Conservation (phyloP, 192 early-diverging fungal genomes). For the Lobosporangium transversale region DNA sequence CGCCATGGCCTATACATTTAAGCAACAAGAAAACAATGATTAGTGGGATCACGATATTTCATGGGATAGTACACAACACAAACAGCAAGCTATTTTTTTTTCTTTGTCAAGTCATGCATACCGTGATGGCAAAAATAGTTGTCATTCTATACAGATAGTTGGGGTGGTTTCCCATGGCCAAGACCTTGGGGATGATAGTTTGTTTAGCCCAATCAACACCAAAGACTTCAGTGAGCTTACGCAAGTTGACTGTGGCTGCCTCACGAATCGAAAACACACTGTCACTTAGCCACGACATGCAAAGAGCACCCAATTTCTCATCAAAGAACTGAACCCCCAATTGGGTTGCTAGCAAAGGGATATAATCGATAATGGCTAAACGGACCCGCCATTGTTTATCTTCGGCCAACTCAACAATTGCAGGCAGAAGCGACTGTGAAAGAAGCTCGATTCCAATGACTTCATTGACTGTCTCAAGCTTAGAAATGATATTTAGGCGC, state of each 20-base stretch:
- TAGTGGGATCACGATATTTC: neutral
- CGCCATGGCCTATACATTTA: slow-evolving; percentile 75
- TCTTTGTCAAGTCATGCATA: too few species aligned
- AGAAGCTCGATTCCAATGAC: slow-evolving; percentile 98
- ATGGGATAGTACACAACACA: neutral
- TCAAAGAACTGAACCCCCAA: slow-evolving; percentile 97
- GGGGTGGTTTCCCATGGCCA: slow-evolving; percentile 86
- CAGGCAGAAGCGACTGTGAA: slow-evolving; percentile 96
- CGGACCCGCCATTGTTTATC: slow-evolving; percentile 99
- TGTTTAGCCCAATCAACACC: slow-evolving; percentile 98
- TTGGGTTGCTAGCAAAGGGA: slow-evolving; percentile 95
- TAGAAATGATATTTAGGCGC: slow-evolving; percentile 97
- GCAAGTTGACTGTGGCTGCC: slow-evolving; percentile 93
- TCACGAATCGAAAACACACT: slow-evolving; percentile 97
- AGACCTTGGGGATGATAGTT: slow-evolving; percentile 93
- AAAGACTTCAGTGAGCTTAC: slow-evolving; percentile 97
- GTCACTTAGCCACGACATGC: slow-evolving; percentile 99
- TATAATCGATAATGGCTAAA: slow-evolving; percentile 98
- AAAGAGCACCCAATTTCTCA: slow-evolving; percentile 91
- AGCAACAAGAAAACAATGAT: slow-evolving; percentile 9
- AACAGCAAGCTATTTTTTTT: too few species aligned
- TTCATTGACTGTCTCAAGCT: slow-evolving; percentile 94
- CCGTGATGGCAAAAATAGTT: slow-evolving; percentile 94
- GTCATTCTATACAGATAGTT: slow-evolving; percentile 99
- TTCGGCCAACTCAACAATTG: slow-evolving; percentile 98